Evolutionary conservation across 116 monocot genomes (phyloP), one percentile per base, ranked within the genome.

Genomic region (Iris pallida): DNA sequence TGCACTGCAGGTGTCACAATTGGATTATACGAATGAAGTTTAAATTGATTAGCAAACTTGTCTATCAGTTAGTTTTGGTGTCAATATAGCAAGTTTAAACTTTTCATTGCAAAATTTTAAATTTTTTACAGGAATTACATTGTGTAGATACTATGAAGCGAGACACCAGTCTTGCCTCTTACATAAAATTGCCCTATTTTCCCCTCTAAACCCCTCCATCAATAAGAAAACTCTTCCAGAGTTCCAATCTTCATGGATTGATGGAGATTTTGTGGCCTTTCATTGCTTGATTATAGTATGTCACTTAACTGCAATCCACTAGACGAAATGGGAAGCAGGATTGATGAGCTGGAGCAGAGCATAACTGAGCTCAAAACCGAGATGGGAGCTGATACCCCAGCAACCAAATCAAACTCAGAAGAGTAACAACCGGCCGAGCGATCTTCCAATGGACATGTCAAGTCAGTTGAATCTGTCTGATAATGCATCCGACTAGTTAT

Each of bases 321-420:
- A 71, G 82, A 78, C 51, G 78, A 82, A 67, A 82, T 82, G 78
- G 82, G 75, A 62, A 71, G 20, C 57, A 68, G 69, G 55, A 78
- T 82, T 55, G 75, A 78, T 49, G 82, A 82, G 16, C 78, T 78
- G 61, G 82, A 82, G 52, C 65, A 82, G 68, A 78, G 78, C 63
- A 71, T 82, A 70, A 74, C 70, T 6, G 78, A 82, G 43, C 74
- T 82, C 56, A 82, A 82, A 74, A n/a, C 78, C 7, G 82, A 82
- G 66, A 73, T 82, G 69, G 82, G 78, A 20, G 43, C 71, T 9
- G 82, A 78, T 8, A 40, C 19, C 19, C 13, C 61, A 14, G 16
- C 66, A 13, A 20, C 42, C 46, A 82, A 82, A 13, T 3, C 17
- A 64, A 81, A 69, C 42, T 48, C 68, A 0, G 68, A 76, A 7